phyloP scores from a whole-genome alignment of 768 basidiomycete species.

The Termitomyces sp. region DNA sequence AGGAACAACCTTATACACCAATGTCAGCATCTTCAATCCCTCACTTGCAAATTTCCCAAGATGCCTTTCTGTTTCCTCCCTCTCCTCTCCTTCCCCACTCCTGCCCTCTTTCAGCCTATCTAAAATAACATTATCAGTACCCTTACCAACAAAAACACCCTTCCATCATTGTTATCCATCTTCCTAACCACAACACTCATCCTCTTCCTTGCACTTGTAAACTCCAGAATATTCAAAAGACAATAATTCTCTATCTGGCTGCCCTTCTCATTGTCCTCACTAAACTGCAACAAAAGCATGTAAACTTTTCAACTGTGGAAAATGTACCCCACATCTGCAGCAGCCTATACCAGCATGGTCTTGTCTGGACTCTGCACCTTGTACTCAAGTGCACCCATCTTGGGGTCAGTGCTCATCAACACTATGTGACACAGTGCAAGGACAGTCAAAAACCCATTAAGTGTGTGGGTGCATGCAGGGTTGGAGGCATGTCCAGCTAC shows the following conservation, averaged over 20 bases:
- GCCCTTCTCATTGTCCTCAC: slow-evolving; percentile 29
- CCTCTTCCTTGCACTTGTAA: slow-evolving; percentile 88
- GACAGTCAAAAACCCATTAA: slow-evolving; percentile 91
- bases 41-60: slow-evolving; percentile 85
- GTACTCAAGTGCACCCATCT: slow-evolving; percentile 79
- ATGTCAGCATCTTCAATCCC: slow-evolving; percentile 87
- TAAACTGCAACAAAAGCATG: slow-evolving; percentile 67
- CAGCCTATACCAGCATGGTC: slow-evolving; percentile 93
- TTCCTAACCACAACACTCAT: slow-evolving; percentile 93
- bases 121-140: slow-evolving; percentile 98
- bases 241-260: slow-evolving; percentile 65
- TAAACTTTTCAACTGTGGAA: slow-evolving; percentile 90
- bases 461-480: slow-evolving; percentile 64
- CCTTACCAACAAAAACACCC: slow-evolving; percentile 82
- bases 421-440: slow-evolving; percentile 95
- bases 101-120: slow-evolving; percentile 71
- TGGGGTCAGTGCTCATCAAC: slow-evolving; percentile 66
- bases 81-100: slow-evolving; percentile 50
- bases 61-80: slow-evolving; percentile 75
- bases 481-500: slow-evolving; percentile 38
- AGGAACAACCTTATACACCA: slow-evolving; percentile 85
- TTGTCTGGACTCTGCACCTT: slow-evolving; percentile 99
- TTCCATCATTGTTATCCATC: slow-evolving; percentile 55
- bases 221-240: slow-evolving; percentile 91
- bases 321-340: slow-evolving; percentile 91